phyloP scores from a whole-genome alignment of 768 basidiomycete species.

The Rubroboletus satanas region DNA sequence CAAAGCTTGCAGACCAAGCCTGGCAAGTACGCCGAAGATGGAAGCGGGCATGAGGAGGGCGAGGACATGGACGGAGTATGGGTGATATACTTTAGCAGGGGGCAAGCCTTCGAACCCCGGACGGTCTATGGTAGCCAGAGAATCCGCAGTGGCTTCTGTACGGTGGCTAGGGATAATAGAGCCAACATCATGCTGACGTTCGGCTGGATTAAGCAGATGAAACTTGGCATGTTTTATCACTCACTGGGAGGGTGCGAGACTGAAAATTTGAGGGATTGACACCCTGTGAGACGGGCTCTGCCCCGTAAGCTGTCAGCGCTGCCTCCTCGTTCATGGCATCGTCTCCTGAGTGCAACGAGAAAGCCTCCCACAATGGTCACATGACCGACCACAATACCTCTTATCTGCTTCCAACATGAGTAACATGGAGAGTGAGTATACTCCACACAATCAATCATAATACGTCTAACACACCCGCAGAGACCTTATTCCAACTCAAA shows the following conservation, averaged over 20 bases:
- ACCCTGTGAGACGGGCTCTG: neutral
- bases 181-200: slow-evolving; percentile 29
- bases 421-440: slow-evolving; percentile 81
- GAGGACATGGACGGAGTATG: slow-evolving; percentile 61
- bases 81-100: slow-evolving; percentile 39
- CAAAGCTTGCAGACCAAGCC: slow-evolving; percentile 75
- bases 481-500: slow-evolving; percentile 98
- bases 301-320: neutral
- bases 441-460: neutral
- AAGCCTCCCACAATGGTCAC: slow-evolving; percentile 3
- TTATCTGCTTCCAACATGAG: slow-evolving; percentile 48
- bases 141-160: slow-evolving; percentile 32
- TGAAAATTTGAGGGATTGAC: neutral
- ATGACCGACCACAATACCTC: neutral
- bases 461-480: slow-evolving; percentile 39
- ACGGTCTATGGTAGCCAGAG: slow-evolving; percentile 41
- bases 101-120: slow-evolving; percentile 34
- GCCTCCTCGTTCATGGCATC: slow-evolving; percentile 2
- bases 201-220: neutral
- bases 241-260: neutral
- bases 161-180: slow-evolving; percentile 34
- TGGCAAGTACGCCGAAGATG: slow-evolving; percentile 80
- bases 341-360: neutral
- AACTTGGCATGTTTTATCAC: neutral
- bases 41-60: slow-evolving; percentile 74